Percentiles rank a stretch among this genome's conserved stretches.
Evolutionary conservation across 2,329 filamentous ascomycete species (phyloP).

Genomic region (Aspergillus sclerotialis): DNA sequence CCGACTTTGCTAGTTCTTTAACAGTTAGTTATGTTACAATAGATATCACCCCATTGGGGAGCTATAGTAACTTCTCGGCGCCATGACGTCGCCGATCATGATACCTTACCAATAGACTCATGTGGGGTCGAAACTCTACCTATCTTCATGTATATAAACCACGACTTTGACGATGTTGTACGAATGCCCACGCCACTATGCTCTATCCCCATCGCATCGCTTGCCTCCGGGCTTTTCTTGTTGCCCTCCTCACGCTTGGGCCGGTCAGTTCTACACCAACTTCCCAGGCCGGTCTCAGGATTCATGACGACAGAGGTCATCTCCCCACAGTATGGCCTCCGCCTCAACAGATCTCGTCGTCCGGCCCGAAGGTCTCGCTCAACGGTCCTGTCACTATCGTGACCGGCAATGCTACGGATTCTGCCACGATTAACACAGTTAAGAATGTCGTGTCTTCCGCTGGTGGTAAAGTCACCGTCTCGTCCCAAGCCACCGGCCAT

Average conservation of each 20-base stretch:
- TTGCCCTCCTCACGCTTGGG: constrained; percentile 3
- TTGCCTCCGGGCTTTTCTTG: constrained; percentile 5
- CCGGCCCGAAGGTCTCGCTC: constrained; percentile 8
- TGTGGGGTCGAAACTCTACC: no score
- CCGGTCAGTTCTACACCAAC: constrained; percentile 3
- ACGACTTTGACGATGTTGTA: not conserved
- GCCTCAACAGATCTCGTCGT: constrained; percentile 9
- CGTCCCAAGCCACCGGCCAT: constrained; percentile 4
- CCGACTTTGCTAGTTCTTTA: no score
- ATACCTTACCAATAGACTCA: no score
- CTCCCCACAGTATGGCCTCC: constrained; percentile 6
- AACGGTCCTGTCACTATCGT: constrained; percentile 11
- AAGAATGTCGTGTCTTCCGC: constrained; percentile 7
- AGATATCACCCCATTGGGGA: no score
- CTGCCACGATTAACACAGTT: constrained; percentile 6
- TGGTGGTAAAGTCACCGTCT: constrained; percentile 5
- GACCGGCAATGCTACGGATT: constrained; percentile 10
- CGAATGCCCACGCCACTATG: constrained; percentile 1
- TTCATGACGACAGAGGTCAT: no score
- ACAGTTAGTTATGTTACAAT: no score
- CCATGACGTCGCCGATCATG: no score
- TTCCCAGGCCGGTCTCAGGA: no score
- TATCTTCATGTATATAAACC: not conserved
- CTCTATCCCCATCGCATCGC: constrained; percentile 4
- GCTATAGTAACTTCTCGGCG: no score